Percentiles rank a stretch among this genome's conserved stretches.
Evolutionary conservation across 805 yeast genomes (phyloP).

Genomic region (Sugiyamaella qingdaonensis): DNA sequence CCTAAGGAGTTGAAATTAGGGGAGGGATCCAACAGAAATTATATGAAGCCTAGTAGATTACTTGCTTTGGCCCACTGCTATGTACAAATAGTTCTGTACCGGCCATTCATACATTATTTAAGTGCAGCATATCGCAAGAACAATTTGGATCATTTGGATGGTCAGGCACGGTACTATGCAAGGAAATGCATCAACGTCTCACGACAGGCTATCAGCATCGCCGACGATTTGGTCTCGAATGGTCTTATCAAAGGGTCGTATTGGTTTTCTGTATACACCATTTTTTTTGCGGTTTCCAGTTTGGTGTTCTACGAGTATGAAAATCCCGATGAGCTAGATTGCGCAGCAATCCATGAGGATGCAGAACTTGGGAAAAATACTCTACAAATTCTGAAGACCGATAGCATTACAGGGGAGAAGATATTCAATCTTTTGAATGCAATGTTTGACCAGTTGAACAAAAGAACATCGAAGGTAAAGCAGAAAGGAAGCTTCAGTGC

Average conservation of each 20-base stretch:
- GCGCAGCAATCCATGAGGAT: conserved; percentile 54
- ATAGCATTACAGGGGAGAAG: conserved; percentile 71
- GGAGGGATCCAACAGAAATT: conserved; percentile 59
- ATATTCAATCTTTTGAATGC: conserved; percentile 78
- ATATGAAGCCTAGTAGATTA: conserved; percentile 68
- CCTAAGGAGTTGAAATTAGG: conserved; percentile 73
- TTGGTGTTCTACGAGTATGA: conserved; percentile 74
- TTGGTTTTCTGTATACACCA: conserved; percentile 88
- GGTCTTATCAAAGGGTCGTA: conserved; percentile 76
- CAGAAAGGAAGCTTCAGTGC: background rate
- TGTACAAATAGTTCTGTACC: conserved; percentile 75
- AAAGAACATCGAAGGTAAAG: conserved; percentile 14
- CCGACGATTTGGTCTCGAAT: conserved; percentile 72
- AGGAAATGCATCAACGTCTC: conserved; percentile 82
- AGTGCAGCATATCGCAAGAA: conserved; percentile 44
- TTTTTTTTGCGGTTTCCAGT: conserved; percentile 85
- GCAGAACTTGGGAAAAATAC: conserved; percentile 83
- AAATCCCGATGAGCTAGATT: conserved; percentile 30
- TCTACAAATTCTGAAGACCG: conserved; percentile 63
- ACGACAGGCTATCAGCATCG: conserved; percentile 71
- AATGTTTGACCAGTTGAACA: conserved; percentile 37
- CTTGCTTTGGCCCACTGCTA: conserved; percentile 44
- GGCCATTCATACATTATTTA: conserved; percentile 84
- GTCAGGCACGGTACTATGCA: conserved; percentile 69
- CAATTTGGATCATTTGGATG: conserved; percentile 34